Evolutionary conservation across 192 early-diverging fungal genomes (phyloP).

Genomic region (Pilaira anomala): DNA sequence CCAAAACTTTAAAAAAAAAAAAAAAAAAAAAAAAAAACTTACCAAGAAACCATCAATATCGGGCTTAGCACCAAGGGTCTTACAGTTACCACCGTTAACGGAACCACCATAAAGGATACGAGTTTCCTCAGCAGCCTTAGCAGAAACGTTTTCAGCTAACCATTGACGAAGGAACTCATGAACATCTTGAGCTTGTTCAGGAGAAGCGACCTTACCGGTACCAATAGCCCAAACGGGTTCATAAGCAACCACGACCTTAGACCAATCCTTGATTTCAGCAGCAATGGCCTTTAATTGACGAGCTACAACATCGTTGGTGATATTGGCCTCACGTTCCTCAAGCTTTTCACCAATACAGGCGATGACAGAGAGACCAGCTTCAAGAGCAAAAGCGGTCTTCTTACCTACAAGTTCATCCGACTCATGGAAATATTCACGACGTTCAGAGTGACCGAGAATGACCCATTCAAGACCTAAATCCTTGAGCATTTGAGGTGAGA

Average conservation of each 20-base stretch:
- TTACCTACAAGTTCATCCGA: slow-evolving; percentile 83
- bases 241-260: slow-evolving; percentile 94
- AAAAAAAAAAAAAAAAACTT: not conserved
- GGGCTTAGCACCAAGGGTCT: slow-evolving; percentile 58
- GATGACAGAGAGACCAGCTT: slow-evolving; percentile 86
- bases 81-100: slow-evolving; percentile 79
- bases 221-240: slow-evolving; percentile 99
- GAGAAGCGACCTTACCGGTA: slow-evolving; percentile 96
- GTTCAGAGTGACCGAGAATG: slow-evolving; percentile 98
- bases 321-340: slow-evolving; percentile 86
- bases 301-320: slow-evolving; percentile 83
- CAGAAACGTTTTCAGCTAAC: slow-evolving; percentile 80
- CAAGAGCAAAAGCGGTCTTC: slow-evolving; percentile 87
- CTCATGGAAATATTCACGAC: slow-evolving; percentile 90
- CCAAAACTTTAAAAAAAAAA: not conserved
- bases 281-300: slow-evolving; percentile 87
- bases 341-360: slow-evolving; percentile 96
- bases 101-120: slow-evolving; percentile 98
- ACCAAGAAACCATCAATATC: slow-evolving; percentile 99
- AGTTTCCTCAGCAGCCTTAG: slow-evolving; percentile 80
- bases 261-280: slow-evolving; percentile 81
- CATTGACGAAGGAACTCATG: slow-evolving; percentile 86
- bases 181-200: slow-evolving; percentile 95
- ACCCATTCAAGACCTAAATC: slow-evolving; percentile 94
- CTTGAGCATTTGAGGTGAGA: slow-evolving; percentile 92